phyloP scores from a whole-genome alignment of 1,284 basidiomycete species.

The Leccinum fallax region DNA sequence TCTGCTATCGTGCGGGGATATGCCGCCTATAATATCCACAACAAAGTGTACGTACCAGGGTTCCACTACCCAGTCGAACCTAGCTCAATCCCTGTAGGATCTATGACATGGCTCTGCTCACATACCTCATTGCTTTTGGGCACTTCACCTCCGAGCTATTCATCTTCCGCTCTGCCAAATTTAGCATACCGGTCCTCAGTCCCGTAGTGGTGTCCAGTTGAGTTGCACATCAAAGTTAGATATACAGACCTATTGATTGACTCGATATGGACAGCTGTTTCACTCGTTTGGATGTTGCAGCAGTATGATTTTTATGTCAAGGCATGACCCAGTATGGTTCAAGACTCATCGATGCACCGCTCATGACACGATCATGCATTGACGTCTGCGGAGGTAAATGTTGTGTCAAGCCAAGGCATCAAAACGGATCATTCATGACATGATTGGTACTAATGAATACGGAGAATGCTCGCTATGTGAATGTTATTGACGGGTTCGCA shows the following conservation, averaged over 20 bases:
- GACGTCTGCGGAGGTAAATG: neutral
- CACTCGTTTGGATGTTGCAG: conserved; percentile 80
- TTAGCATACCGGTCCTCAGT: conserved; percentile 66
- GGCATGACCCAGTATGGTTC: conserved; percentile 25
- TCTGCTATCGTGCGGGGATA: conserved; percentile 81
- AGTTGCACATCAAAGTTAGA: conserved; percentile 35
- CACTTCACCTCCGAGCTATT: conserved; percentile 90
- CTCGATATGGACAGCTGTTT: conserved; percentile 49
- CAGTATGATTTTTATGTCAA: conserved; percentile 75
- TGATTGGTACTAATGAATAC: conserved; percentile 2
- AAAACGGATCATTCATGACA: neutral
- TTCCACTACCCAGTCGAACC: neutral
- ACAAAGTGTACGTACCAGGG: conserved; percentile 63
- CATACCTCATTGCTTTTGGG: conserved; percentile 87
- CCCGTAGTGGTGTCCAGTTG: conserved; percentile 89
- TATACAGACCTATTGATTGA: conserved; percentile 3
- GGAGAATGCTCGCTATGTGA: neutral
- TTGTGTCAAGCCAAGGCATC: neutral
- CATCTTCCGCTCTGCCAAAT: conserved; percentile 78
- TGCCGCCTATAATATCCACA: conserved; percentile 85
- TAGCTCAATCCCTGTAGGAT: conserved; percentile 52
- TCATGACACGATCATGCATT: neutral
- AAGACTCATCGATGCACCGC: neutral
- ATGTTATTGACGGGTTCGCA: conserved; percentile 1
- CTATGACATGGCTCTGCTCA: conserved; percentile 87